Conservation (phyloP, 1,284 basidiomycete species). For the Tilletia indica region DNA sequence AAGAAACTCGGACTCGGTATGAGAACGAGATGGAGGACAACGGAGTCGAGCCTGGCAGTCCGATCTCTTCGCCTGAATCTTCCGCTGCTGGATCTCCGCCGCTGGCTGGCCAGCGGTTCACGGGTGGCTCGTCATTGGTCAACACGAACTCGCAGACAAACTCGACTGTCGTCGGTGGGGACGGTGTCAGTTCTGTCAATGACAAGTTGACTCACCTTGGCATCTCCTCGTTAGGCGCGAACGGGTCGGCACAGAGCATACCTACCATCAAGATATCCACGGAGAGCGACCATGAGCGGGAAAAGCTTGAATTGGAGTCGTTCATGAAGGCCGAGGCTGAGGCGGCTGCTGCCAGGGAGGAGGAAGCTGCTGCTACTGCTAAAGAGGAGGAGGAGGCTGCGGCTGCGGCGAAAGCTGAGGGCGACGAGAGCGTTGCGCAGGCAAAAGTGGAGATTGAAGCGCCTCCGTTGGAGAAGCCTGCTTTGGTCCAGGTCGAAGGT, state of each 20-base stretch:
- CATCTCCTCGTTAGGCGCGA: conserved; percentile 33
- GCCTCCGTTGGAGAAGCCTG: conserved; percentile 57
- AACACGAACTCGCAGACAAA: neutral
- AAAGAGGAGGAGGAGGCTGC: neutral
- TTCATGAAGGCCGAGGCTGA: conserved; percentile 51
- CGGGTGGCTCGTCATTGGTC: neutral
- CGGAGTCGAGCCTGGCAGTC: conserved; percentile 9
- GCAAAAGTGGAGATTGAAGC: conserved; percentile 34
- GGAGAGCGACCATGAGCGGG: conserved; percentile 67
- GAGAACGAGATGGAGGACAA: conserved; percentile 16
- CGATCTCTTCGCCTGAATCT: conserved; percentile 8
- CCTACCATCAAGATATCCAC: conserved; percentile 87
- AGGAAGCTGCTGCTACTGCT: neutral
- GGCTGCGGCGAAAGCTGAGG: neutral
- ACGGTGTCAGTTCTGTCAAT: conserved; percentile 3
- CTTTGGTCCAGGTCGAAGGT: conserved; percentile 46
- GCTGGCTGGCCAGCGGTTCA: neutral
- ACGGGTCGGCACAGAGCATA: conserved; percentile 59
- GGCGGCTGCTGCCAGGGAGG: conserved; percentile 6
- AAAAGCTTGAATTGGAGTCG: conserved; percentile 56
- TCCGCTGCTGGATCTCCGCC: conserved; percentile 12
- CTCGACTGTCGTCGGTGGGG: conserved; percentile 1
- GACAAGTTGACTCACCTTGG: conserved; percentile 30
- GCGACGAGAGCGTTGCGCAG: neutral
- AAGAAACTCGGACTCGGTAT: conserved; percentile 14